Conservation (phyloP, 2,329 filamentous ascomycete genomes). For the Sporothrix sp. region DNA sequence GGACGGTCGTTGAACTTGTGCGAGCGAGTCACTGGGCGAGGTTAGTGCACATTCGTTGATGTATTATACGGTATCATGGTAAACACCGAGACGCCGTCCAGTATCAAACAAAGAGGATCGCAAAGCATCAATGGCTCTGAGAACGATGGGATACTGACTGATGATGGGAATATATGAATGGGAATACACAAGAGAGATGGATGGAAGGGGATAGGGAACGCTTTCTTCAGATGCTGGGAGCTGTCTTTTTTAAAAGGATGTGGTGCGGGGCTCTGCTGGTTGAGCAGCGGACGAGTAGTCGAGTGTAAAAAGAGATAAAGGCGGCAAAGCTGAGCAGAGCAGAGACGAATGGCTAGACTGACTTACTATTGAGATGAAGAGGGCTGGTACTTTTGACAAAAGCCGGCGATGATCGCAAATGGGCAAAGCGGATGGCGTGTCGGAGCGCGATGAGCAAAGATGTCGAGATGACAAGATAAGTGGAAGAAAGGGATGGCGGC, state of each 20-base stretch:
- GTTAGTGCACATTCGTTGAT: conserved; percentile 6
- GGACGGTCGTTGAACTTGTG: conserved; percentile 94
- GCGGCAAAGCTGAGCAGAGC: background rate
- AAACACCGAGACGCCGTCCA: background rate
- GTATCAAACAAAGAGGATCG: conserved; percentile 1
- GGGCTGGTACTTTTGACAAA: background rate
- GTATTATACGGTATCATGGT: background rate
- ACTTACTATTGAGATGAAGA: background rate
- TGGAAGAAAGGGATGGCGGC: background rate
- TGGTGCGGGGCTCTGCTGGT: conserved; percentile 6
- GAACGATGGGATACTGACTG: conserved; percentile 4
- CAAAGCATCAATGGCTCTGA: no score
- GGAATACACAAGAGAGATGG: background rate
- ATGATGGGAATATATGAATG: background rate
- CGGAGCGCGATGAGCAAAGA: background rate
- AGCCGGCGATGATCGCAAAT: background rate
- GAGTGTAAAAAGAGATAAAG: background rate
- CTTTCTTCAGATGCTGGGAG: background rate
- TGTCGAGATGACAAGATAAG: background rate
- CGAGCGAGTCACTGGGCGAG: conserved; percentile 76
- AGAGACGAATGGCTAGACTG: background rate
- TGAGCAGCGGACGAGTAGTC: no score
- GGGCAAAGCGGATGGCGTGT: background rate
- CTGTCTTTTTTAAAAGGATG: conserved; percentile 2
- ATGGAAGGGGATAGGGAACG: background rate